Conservation (phyloP, 2,329 filamentous ascomycete genomes). For the Alternaria ethzedia region DNA sequence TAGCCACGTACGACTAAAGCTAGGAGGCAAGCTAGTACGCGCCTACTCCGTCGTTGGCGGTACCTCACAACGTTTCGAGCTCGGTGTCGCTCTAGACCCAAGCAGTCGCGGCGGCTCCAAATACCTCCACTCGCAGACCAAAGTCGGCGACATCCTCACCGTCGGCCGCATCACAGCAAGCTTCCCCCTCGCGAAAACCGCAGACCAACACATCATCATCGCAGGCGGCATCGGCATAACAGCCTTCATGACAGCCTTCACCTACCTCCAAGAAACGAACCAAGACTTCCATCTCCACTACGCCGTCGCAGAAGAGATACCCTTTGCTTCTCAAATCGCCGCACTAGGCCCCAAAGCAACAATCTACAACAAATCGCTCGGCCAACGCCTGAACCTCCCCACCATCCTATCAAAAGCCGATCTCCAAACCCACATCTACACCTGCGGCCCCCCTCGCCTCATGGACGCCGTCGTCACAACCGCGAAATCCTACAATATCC, state of each 20-base stretch:
- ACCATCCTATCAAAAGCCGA: slow-evolving; percentile 55
- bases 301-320: slow-evolving; percentile 61
- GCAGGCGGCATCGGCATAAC: slow-evolving; percentile 71
- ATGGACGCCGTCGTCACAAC: slow-evolving; percentile 59
- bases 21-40: slow-evolving; percentile 63
- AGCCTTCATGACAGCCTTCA: slow-evolving; percentile 63
- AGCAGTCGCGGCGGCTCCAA: slow-evolving; percentile 66
- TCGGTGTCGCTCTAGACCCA: slow-evolving; percentile 65
- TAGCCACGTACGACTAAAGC: slow-evolving; percentile 63
- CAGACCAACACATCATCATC: slow-evolving; percentile 67
- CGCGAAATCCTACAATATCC: slow-evolving; percentile 53
- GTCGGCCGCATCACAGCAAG: slow-evolving; percentile 60
- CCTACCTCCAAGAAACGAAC: slow-evolving; percentile 36
- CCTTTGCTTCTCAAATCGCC: slow-evolving; percentile 60
- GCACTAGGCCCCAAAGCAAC: slow-evolving; percentile 52
- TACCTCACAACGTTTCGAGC: slow-evolving; percentile 57
- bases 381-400: slow-evolving; percentile 60
- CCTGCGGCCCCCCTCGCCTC: slow-evolving; percentile 65
- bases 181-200: slow-evolving; percentile 54
- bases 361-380: slow-evolving; percentile 61
- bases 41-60: slow-evolving; percentile 67
- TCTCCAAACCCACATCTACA: slow-evolving; percentile 66
- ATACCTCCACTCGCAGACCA: slow-evolving; percentile 61
- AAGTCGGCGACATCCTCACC: slow-evolving; percentile 58
- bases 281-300: slow-evolving; percentile 63